Conservation (phyloP, 176 grass and related monocot genomes). For the Ensete ventricosum region DNA sequence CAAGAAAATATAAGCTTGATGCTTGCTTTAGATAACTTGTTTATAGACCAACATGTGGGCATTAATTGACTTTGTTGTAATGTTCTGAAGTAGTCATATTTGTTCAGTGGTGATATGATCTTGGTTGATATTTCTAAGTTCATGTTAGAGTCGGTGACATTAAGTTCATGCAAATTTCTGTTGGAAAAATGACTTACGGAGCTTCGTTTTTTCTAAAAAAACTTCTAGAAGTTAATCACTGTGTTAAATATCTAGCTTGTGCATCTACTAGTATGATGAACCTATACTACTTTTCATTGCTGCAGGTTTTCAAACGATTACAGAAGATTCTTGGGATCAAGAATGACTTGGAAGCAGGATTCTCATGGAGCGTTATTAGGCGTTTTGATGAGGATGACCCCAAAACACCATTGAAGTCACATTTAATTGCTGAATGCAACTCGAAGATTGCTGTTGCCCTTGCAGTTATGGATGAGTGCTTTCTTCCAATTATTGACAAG, state of each 20-base stretch:
- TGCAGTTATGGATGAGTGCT: constrained; percentile 90
- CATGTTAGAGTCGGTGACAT: neutral
- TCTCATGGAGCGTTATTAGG: constrained; percentile 72
- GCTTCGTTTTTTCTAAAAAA: neutral
- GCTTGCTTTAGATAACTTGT: neutral
- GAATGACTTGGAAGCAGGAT: constrained; percentile 73
- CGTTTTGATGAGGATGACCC: constrained; percentile 52
- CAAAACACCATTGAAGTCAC: constrained; percentile 24
- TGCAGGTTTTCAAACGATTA: constrained; percentile 54
- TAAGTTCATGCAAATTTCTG: neutral
- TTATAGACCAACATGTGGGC: neutral
- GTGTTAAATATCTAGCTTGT: constrained; percentile 6
- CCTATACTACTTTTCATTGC: constrained; percentile 13
- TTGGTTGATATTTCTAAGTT: neutral
- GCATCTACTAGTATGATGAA: constrained; percentile 23
- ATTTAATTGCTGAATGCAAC: constrained; percentile 46
- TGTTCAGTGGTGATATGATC: neutral
- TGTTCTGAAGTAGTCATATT: neutral
- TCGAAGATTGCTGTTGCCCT: constrained; percentile 85
- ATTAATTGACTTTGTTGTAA: neutral
- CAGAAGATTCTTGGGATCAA: constrained; percentile 69
- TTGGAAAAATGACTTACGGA: neutral
- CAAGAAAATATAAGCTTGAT: neutral
- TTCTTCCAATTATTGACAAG: constrained; percentile 63
- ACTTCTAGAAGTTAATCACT: neutral